Base-by-base conservation (phyloP, 768 basidiomycete species). In the Hygrocybe punicea region DNA sequence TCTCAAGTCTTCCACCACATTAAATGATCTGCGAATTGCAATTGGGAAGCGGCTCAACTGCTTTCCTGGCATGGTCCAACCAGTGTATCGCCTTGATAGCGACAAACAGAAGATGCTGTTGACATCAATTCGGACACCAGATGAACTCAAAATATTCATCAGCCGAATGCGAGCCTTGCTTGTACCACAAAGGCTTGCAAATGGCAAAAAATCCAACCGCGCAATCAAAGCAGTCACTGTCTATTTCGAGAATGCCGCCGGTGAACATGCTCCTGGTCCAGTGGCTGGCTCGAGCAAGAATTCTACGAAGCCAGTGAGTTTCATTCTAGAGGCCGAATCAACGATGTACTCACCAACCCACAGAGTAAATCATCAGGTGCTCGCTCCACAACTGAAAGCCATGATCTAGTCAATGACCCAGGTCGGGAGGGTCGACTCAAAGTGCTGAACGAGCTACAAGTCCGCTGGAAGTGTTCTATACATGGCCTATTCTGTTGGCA, bases 81-180 rank as follows among this genome's bases (percentile, higher is more conserved):
- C 42, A 16, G 6, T 4, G 24, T 54, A 54, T 54, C 36, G 42
- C 10, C 52, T 54, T 16, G 36, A 37, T 19, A 54, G 42, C 37
- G 52, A 54, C 39, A 54, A 54, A 24, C 37, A 37, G 24, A 54
- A 54, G 19, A 25, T 21, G n/a, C 35, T 14, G 6, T 14, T 36
- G 24, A 54, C 52, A 11, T 54, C 52, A 11, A 54, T 54, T 54
- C 52, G 36, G 3, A 6, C 36, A 24, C 40, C 16, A 5, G 36
- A 54, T 10, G 52, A 54, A 23, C 52, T 54, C 24, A 16, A 54
- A 39, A 6, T 46, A 5, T 54, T 54, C 36, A 54, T 39, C 16
- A 35, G 42, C 3, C 23, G 36, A 14, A 54, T 54, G 52, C 6
- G 52, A 44, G 21, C 39, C 2, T n/a, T 54, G 8, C 6, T 54